Evolutionary conservation across 306 rosid genomes (phyloP), one percentile per base, ranked within the genome.

Genomic region (Begonia loranthoides): DNA sequence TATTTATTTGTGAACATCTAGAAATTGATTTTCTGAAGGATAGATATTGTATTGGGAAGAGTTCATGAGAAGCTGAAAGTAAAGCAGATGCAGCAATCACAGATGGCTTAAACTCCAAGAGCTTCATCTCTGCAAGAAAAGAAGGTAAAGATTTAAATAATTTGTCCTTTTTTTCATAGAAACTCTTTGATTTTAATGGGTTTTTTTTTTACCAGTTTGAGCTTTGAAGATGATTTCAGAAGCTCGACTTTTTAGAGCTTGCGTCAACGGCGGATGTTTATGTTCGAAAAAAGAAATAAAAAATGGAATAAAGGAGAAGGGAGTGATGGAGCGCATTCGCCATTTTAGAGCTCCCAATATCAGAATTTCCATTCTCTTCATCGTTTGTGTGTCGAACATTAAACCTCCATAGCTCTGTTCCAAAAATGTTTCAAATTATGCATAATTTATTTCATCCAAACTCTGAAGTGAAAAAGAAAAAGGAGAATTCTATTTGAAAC

Each of bases 311-410:
- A 90, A 90, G 54, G 95, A 84, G 70, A 90, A 85, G 19, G 97
- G 94, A 5, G 97, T 90, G 55, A 85, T 80, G 2, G 97, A 90
- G 34, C 97, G 95, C 95, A 85, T 85, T 64, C 95, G 40, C 97
- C 97, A 90, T 8, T 90, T 68, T 2, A 90, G 72, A 52, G 81
- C 78, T 44, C 95, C 95, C 68, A 90, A 70, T 5, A 90, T 70
- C 41, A 90, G 58, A 9, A 62, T 62, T 45, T 90, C 97, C 97
- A 85, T 90, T 74, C 94, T 72, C 56, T 80, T 73, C 33, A 90
- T 66, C 36, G 95, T 82, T 68, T 80, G 85, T 10, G 77, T 9
- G 72, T 82, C 97, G 62, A 82, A 90, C 15, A 85, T 78, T 36
- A 76, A 69, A 10, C 90, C 82, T 2, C 71, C 87, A 36, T 78